phyloP scores from a whole-genome alignment of 345 rosid species.

The Populus ilicifolia region DNA sequence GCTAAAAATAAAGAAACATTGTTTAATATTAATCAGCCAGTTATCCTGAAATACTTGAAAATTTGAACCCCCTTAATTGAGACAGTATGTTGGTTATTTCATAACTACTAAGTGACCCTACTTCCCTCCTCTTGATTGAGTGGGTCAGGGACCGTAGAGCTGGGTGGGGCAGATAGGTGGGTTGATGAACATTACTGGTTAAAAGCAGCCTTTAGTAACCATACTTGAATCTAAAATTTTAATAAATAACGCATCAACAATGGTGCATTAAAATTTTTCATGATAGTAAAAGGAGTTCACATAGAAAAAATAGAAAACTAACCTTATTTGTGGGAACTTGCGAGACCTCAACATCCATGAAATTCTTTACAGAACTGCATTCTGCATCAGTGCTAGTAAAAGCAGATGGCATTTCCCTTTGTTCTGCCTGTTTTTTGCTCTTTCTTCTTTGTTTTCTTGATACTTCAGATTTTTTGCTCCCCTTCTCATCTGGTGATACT shows the following conservation, averaged over 20 bases:
- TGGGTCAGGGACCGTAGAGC: too few species aligned
- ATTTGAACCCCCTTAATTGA: too few species aligned
- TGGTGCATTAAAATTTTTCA: background rate
- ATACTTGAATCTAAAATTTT: background rate
- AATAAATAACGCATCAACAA: background rate
- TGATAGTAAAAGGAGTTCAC: background rate
- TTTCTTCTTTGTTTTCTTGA: slow-evolving; percentile 63
- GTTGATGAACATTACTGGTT: background rate
- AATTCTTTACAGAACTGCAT: slow-evolving; percentile 27
- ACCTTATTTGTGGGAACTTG: slow-evolving; percentile 48
- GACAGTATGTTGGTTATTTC: too few species aligned
- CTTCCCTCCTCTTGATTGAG: too few species aligned
- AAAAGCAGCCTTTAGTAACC: background rate
- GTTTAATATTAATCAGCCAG: too few species aligned
- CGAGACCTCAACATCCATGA: slow-evolving; percentile 32
- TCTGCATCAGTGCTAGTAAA: slow-evolving; percentile 30
- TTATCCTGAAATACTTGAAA: too few species aligned
- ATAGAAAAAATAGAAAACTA: slow-evolving; percentile 11
- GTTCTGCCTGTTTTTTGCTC: slow-evolving; percentile 48
- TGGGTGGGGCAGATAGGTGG: too few species aligned
- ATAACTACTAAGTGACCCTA: too few species aligned
- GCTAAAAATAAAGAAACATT: too few species aligned
- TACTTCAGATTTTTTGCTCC: slow-evolving; percentile 45
- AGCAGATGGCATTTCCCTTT: slow-evolving; percentile 42
- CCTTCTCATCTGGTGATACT: slow-evolving; percentile 46